A percentile compares a stretch with the other conserved stretches of the same genome.
These are phyloP conservation scores for Xylaria sp. DNA, from an alignment of 2,329 filamentous ascomycete genomes.

Conservation along the genomic window DNA sequence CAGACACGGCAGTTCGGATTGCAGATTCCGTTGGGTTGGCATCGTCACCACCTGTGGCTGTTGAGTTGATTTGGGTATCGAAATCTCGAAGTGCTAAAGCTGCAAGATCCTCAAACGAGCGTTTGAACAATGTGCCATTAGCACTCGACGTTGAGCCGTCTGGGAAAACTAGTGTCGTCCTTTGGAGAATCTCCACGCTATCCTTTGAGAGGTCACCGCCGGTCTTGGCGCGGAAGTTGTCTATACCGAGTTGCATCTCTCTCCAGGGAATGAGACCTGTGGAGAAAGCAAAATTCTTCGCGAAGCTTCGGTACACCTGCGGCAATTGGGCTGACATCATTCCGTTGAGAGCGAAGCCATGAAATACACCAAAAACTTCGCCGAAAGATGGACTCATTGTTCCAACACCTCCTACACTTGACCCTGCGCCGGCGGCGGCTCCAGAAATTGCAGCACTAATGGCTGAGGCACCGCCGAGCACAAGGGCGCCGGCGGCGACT, in stretches of 20 bases:
- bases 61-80: slow-evolving; percentile 58
- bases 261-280: slow-evolving; percentile 85
- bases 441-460: slow-evolving; percentile 69
- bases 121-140: slow-evolving; percentile 61
- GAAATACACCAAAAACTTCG: slow-evolving; percentile 90
- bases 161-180: slow-evolving; percentile 78
- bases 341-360: slow-evolving; percentile 92
- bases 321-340: slow-evolving; percentile 95
- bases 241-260: slow-evolving; percentile 83
- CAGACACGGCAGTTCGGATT: slow-evolving; percentile 69
- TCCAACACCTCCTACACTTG: slow-evolving; percentile 66
- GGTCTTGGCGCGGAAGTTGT: slow-evolving; percentile 81
- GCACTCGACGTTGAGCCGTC: slow-evolving; percentile 65
- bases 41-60: slow-evolving; percentile 46
- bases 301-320: slow-evolving; percentile 86
- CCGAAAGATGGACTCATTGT: slow-evolving; percentile 84
- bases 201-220: slow-evolving; percentile 88
- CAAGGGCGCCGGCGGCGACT: slow-evolving; percentile 84
- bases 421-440: slow-evolving; percentile 64
- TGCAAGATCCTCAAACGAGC: slow-evolving; percentile 61
- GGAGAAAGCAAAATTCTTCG: slow-evolving; percentile 94
- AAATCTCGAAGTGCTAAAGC: slow-evolving; percentile 65
- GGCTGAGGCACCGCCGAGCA: slow-evolving; percentile 78
- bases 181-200: slow-evolving; percentile 78
- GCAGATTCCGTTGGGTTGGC: slow-evolving; percentile 43